Evolutionary conservation across 2,329 filamentous ascomycete genomes (phyloP), one percentile per base, ranked within the genome.

Genomic region (Lachnellula willkommii): DNA sequence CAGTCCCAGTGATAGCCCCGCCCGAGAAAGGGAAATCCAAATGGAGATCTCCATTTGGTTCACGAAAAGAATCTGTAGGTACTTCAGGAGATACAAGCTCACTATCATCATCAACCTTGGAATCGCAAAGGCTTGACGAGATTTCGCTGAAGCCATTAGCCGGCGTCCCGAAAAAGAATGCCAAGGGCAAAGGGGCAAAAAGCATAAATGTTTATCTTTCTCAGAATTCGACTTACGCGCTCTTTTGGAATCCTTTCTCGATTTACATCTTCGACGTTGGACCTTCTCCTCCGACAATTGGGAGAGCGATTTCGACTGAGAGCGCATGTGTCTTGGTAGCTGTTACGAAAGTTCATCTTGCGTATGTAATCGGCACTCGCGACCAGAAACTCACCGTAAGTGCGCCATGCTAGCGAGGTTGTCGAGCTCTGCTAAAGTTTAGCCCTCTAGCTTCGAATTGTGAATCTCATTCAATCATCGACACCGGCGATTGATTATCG

Each of bases 301-400:
- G 66, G 26, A 64, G 70, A 48, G 65, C 66, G 7, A 68, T 74
- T 28, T 58, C 67, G 14, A 71, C 69, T 0, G 71, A 73, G 45
- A 74, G 71, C 58, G 72, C 68, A 11, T 75, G 72, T 54, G 67
- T 74, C 15, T 58, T 74, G 24, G 72, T 71, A 20, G 66, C 71
- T 4, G 69, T 74, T 1, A 71, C 69, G 1, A 73, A 68, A 53
- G 63, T 63, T 6, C 67, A 73, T 55, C 54, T 73, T 22, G 72
- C 71, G 26, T 75, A 74, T 57, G 68, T 75, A 5, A 69, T 74
- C 54, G 71, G 72, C 3, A 73, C 69, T 15, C 65, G 71, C n/a
- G 72, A 73, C 53, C 72, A 74, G 43, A 73, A 70, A 50, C 66
- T 75, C 2, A 74, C 72, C 9, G 72, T 74, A 68, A 66, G 66